Evolutionary conservation across 805 yeast genomes (phyloP), one percentile per base, ranked within the genome.

Genomic region (Saccharomycopsis fermentans): DNA sequence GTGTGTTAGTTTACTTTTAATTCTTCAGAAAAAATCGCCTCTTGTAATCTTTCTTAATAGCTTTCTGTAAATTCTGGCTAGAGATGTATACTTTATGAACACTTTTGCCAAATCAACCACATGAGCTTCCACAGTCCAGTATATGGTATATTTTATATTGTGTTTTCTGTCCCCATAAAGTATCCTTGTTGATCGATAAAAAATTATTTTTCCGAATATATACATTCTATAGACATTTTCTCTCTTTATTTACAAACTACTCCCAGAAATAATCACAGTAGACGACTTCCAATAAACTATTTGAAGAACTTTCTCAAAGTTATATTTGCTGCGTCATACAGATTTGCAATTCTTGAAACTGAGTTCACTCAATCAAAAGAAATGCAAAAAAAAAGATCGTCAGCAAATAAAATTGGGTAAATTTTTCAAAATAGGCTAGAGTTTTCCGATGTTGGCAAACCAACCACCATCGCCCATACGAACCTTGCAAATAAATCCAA

Each of bases 401-500:
- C 21, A 52, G 12, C 8, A 6, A 11, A 37, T 11, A 48, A 47
- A 21, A 52, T 39, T 40, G 1, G 34, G 39, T 51, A 14, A 39
- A 26, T 21, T 52, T 48, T 36, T 43, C 50, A 43, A 21, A 43
- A 43, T 21, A 43, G 17, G 9, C 27, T 43, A 19, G 50, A 43
- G 40, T 56, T 58, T 36, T 58, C 56, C 29, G 59, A 50, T 14
- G 52, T n/a, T 34, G 72, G 71, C 27, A 69, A 65, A 24, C 76
- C 76, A 59, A 73, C 65, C 48, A 73, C 26, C 14, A 71, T 58
- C 48, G 67, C 65, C 67, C 68, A 74, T 84, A 87, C 94, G 79
- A 82, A 87, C 94, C 96, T 87, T 79, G 96, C 96, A 79, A 94
- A 92, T 55, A 94, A 78, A 72, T 94, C 99, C 66, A 94, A 76